Conservation (phyloP, 345 rosid genomes). For the Salix viminalis region DNA sequence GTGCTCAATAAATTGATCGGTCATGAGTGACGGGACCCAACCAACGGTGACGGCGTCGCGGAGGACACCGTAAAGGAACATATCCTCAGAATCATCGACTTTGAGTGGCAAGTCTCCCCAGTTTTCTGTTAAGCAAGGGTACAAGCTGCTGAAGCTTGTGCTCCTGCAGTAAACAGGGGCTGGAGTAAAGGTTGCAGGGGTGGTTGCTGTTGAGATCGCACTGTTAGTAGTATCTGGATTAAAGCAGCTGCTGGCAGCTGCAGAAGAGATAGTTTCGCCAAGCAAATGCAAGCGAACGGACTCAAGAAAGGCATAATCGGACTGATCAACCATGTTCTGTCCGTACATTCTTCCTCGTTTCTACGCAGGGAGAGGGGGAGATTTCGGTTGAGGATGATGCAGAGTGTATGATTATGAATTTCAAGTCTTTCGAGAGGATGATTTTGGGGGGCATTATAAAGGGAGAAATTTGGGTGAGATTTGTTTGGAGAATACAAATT, state of each 20-base stretch:
- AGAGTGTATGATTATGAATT: not conserved
- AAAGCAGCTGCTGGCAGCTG: not conserved
- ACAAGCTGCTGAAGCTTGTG: constrained; percentile 60
- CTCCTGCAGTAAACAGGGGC: constrained; percentile 47
- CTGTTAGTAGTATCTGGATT: not conserved
- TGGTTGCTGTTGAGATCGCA: not conserved
- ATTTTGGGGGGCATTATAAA: constrained; percentile 15
- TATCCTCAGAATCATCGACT: constrained; percentile 80
- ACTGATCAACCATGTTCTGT: constrained; percentile 25
- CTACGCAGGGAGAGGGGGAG: no score
- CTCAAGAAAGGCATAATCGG: constrained; percentile 52
- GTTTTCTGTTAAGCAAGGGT: constrained; percentile 75
- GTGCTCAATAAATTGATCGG: not conserved
- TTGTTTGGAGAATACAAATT: not conserved
- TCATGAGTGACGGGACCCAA: constrained; percentile 61
- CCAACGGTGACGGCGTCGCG: constrained; percentile 70
- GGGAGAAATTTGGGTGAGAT: not conserved
- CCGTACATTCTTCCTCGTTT: constrained; percentile 34
- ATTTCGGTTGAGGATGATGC: not conserved
- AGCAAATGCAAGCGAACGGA: constrained; percentile 50
- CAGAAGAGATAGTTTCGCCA: constrained; percentile 33
- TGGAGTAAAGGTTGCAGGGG: not conserved
- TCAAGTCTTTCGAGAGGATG: not conserved
- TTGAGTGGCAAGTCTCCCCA: constrained; percentile 92
- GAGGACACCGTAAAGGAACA: constrained; percentile 68